A percentile compares a stretch with the other conserved stretches of the same genome.
phyloP scores from a whole-genome alignment of 176 grass and related monocot species.

The Paspalum notatum region DNA sequence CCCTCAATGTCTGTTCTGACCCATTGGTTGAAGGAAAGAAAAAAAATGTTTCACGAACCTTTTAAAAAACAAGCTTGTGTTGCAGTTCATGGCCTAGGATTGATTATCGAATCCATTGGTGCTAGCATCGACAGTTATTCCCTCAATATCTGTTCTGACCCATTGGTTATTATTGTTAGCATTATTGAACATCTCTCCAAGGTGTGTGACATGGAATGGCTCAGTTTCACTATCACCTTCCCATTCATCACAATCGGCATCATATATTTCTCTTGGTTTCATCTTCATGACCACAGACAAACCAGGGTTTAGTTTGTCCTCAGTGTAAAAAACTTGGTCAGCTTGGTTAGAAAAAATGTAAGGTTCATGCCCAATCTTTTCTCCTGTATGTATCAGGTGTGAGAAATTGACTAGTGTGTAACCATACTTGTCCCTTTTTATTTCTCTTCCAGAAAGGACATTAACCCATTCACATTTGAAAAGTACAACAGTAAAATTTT shows the following conservation, averaged over 20 bases:
- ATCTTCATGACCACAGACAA: not conserved
- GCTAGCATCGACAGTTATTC: too few relatives aligned
- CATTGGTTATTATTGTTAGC: too few relatives aligned
- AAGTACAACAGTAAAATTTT: not conserved
- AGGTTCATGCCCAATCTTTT: not conserved
- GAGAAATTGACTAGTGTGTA: not conserved
- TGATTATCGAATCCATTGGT: too few relatives aligned
- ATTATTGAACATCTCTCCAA: too few relatives aligned
- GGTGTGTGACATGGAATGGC: too few relatives aligned
- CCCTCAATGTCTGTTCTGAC: too few relatives aligned
- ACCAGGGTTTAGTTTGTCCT: not conserved
- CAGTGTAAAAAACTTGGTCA: not conserved
- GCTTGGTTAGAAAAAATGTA: not conserved
- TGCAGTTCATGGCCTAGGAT: too few relatives aligned
- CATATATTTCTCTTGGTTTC: not conserved
- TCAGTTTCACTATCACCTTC: too few relatives aligned
- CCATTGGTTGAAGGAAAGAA: too few relatives aligned
- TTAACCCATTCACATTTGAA: constrained; percentile 10
- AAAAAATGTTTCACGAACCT: too few relatives aligned
- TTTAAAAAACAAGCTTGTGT: too few relatives aligned
- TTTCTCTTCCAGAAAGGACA: not conserved
- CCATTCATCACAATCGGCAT: not conserved
- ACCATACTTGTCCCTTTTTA: not conserved
- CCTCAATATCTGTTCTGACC: too few relatives aligned
- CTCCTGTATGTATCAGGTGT: not conserved